These are phyloP conservation scores for Trypanosoma rangeli DNA, from an alignment of 208 protist genomes.

Conservation along the genomic window DNA sequence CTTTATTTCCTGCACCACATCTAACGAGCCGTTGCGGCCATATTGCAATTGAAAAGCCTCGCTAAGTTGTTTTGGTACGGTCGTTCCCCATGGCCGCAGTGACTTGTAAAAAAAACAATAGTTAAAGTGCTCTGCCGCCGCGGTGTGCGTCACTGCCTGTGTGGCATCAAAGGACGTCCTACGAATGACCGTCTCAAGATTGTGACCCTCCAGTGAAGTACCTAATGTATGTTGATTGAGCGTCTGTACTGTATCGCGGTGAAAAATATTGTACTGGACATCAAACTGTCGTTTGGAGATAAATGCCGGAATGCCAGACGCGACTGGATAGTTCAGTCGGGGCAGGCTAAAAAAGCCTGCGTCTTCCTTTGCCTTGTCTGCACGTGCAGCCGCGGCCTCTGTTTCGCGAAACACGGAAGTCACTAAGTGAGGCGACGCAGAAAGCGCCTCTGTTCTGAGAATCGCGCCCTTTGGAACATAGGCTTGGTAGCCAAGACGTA, in stretches of 20 bases:
- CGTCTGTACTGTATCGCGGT: conserved; percentile 70
- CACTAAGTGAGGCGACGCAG: conserved; percentile 28
- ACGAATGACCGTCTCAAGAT: conserved; percentile 76
- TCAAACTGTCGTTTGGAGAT: conserved; percentile 71
- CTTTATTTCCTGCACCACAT: conserved; percentile 65
- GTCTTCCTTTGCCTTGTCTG: conserved; percentile 45
- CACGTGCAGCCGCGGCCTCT: conserved; percentile 42
- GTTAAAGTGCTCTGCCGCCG: conserved; percentile 88
- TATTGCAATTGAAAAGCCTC: conserved; percentile 82
- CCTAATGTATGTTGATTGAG: conserved; percentile 80
- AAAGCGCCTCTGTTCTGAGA: conserved; percentile 11
- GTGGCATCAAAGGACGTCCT: conserved; percentile 81
- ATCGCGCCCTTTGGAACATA: conserved; percentile 66
- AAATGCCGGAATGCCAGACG: conserved; percentile 59
- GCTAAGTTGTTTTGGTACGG: conserved; percentile 53
- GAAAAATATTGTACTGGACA: conserved; percentile 78
- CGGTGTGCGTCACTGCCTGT: conserved; percentile 58
- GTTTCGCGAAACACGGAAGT: conserved; percentile 65
- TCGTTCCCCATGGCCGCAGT: conserved; percentile 78
- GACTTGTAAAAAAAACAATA: conserved; percentile 92
- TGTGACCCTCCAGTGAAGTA: conserved; percentile 79
- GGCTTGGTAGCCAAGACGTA: conserved; percentile 39
- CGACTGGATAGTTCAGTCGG: conserved; percentile 61
- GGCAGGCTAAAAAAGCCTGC: conserved; percentile 77
- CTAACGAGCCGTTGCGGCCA: conserved; percentile 49